Evolutionary conservation across 352 stramenopile species (phyloP).

Genomic region (Pythium monospermum): DNA sequence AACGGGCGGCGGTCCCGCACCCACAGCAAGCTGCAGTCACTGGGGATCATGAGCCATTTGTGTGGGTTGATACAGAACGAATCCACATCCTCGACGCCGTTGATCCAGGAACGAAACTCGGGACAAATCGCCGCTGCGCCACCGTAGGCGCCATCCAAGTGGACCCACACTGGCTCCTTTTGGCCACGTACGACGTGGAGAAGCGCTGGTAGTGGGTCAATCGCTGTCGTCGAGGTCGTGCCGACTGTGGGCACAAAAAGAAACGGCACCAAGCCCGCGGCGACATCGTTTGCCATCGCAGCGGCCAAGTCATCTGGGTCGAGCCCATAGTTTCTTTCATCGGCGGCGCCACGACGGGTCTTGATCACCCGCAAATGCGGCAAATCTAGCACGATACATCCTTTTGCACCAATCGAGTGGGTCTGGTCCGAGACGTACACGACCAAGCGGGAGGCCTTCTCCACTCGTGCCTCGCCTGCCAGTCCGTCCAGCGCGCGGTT

Average conservation of each 20-base stretch:
- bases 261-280: conserved; percentile 48
- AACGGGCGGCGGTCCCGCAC: conserved; percentile 52
- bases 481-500: conserved; percentile 33
- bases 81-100: conserved; percentile 54
- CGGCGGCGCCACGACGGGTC: conserved; percentile 38
- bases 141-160: conserved; percentile 64
- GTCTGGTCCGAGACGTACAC: conserved; percentile 71
- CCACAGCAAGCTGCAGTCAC: conserved; percentile 63
- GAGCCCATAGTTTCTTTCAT: conserved; percentile 47
- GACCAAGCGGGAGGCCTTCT: conserved; percentile 38
- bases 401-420: conserved; percentile 62
- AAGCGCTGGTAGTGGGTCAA: conserved; percentile 45
- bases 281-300: conserved; percentile 48
- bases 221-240: conserved; percentile 54
- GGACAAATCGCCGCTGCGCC: conserved; percentile 45
- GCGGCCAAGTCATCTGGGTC: conserved; percentile 37
- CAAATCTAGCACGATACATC: conserved; percentile 62
- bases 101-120: conserved; percentile 44
- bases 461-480: conserved; percentile 26
- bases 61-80: conserved; percentile 70
- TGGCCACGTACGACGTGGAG: conserved; percentile 34
- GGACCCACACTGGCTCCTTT: conserved; percentile 43
- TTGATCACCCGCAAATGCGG: conserved; percentile 46
- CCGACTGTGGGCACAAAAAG: conserved; percentile 56
- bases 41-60: conserved; percentile 72